Evolutionary conservation across 1,284 basidiomycete species (phyloP).

Genomic region (Tylopilus orsonianus): DNA sequence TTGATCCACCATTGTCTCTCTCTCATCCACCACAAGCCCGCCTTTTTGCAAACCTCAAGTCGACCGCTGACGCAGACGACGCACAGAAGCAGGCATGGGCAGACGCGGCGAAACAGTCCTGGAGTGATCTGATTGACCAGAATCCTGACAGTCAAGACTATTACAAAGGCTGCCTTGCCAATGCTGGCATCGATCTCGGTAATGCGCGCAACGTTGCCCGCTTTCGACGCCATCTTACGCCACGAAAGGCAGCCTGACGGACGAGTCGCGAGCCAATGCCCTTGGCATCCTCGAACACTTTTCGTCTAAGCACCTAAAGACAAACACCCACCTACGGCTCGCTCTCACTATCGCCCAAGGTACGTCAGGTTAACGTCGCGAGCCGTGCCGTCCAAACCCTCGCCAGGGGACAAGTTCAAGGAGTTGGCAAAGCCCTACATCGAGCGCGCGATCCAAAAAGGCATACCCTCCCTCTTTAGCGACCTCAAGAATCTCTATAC

Average conservation of each 20-base stretch:
- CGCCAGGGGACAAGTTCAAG: slow-evolving; percentile 62
- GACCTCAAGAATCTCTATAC: slow-evolving; percentile 88
- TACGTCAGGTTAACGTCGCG: slow-evolving; percentile 23
- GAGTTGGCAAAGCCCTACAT: slow-evolving; percentile 72
- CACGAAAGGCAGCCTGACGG: slow-evolving; percentile 41
- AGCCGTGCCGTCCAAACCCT: slow-evolving; percentile 1
- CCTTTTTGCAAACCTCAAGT: slow-evolving; percentile 64
- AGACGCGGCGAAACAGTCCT: slow-evolving; percentile 48
- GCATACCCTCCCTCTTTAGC: slow-evolving; percentile 92
- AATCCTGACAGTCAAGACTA: slow-evolving; percentile 87
- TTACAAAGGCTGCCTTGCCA: slow-evolving; percentile 72
- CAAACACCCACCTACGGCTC: slow-evolving; percentile 73
- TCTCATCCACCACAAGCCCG: slow-evolving; percentile 50
- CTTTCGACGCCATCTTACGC: slow-evolving; percentile 8
- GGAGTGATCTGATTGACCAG: slow-evolving; percentile 78
- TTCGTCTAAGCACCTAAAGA: slow-evolving; percentile 60
- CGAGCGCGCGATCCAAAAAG: slow-evolving; percentile 72
- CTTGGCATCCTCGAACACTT: slow-evolving; percentile 62
- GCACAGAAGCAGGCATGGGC: slow-evolving; percentile 21
- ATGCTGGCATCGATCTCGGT: slow-evolving; percentile 70
- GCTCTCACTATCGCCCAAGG: slow-evolving; percentile 67
- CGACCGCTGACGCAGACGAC: slow-evolving; percentile 63
- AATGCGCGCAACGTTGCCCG: slow-evolving; percentile 21
- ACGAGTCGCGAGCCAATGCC: slow-evolving; percentile 53
- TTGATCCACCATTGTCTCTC: background rate